Evolutionary conservation across 169 alveolate genomes (phyloP), one percentile per base, ranked within the genome.

Genomic region (Babesia caballi): DNA sequence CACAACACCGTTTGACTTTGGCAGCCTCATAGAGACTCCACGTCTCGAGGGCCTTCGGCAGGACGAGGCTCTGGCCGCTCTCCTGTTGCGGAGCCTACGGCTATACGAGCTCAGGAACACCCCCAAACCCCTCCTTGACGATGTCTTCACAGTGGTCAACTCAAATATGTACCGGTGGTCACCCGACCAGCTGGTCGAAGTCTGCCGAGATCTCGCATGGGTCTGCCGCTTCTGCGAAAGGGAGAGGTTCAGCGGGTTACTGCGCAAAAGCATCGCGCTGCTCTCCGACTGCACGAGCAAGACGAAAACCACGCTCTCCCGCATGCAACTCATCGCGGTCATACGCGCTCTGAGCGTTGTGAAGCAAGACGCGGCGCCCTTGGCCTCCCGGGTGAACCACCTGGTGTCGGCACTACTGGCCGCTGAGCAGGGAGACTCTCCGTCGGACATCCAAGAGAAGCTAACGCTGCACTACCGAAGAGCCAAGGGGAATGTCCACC

Each of bases 141-240:
- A 25, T 4, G 15, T 63, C 32, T 14, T 63, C 4, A 19, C 19
- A 14, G 36, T 63, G 2, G 73, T 35, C 21, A 63, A 41, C n/a
- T 6, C 61, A 1, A 63, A 42, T 21, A 12, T 63, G 32, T 63
- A 63, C 36, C 58, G 50, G 23, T 63, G 58, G 63, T 33, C 8
- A n/a, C 21, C 38, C 0, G 4, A 11, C 2, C 47, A 42, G 21
- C 60, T 63, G 12, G 73, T 63, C 3, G 23, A 63, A 12, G 35
- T 63, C 0, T 47, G 73, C 61, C 47, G 73, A 6, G 73, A 63
- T 17, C 35, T 63, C 61, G 58, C 73, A 40, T 63, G 73, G 73
- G 50, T 63, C 12, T 63, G 47, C 47, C 40, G 73, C 0, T 63
- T 63, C 60, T 44, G 52, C 49, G 61, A 63, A 7, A 35, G 25